phyloP scores from a whole-genome alignment of 179 eudicot genomes.

The Pouteria campechiana region DNA sequence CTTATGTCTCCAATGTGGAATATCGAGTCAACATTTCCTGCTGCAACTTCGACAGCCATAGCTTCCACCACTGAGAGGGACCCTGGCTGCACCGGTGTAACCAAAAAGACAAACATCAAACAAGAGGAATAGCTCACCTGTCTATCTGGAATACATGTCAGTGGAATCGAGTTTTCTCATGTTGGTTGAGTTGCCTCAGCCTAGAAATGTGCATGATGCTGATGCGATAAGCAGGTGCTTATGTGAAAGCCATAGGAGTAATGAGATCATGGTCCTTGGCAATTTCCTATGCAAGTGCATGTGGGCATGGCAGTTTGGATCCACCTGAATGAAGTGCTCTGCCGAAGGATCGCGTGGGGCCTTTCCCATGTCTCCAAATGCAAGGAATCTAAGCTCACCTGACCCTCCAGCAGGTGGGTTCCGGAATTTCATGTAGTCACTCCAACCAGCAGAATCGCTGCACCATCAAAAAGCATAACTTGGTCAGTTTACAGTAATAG shows the following conservation, averaged over 20 bases:
- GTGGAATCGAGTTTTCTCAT: too few relatives aligned
- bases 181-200: too few relatives aligned
- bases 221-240: too few relatives aligned
- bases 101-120: too few relatives aligned
- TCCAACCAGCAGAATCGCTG: constrained; percentile 70
- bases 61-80: constrained; percentile 56
- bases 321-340: constrained; percentile 79
- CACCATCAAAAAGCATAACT: background rate
- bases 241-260: too few relatives aligned
- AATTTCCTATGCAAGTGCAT: too few relatives aligned
- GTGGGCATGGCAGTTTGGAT: background rate
- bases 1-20: constrained; percentile 88
- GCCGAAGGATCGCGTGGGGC: constrained; percentile 67
- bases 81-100: constrained; percentile 38
- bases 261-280: too few relatives aligned
- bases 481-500: background rate
- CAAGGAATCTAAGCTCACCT: constrained; percentile 46
- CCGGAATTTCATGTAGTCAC: constrained; percentile 31
- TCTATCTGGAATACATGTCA: too few relatives aligned
- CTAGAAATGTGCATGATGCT: too few relatives aligned
- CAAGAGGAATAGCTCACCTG: too few relatives aligned
- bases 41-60: constrained; percentile 42
- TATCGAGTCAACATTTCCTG: constrained; percentile 44
- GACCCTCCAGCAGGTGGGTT: constrained; percentile 78
- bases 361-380: constrained; percentile 89